Evolutionary conservation across 1,284 basidiomycete genomes (phyloP), one percentile per base, ranked within the genome.

Genomic region (Fistulina hepatica): DNA sequence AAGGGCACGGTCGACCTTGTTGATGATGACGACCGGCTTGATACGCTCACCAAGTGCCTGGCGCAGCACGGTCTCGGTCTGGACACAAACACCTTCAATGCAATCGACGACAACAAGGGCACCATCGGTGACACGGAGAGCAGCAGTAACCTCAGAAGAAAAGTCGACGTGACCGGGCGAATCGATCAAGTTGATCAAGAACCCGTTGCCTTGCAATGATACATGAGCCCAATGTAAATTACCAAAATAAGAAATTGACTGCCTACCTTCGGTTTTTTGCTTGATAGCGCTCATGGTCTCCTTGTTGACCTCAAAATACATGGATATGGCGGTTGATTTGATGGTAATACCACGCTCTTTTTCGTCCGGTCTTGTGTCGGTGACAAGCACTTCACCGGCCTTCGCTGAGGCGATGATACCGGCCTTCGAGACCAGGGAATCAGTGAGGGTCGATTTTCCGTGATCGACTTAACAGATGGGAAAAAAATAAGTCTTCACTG

Each of bases 271-370:
- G 32, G 89, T 94, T 69, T 94, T 88, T 72, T 98, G 93, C 65
- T 90, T 84, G 63, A 98, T 82, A 46, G 82, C 71, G 13, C 59
- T 53, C 31, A 94, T 56, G 47, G 94, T 86, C 13, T 97, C 93
- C 73, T 95, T 91, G 59, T 73, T 63, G 57, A 99, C 76, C 69
- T 91, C 81, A 63, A 99, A 98, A 71, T 95, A 97, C 95, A 98
- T 98, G 45, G 95, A 97, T 63, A 98, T 97, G 59, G 94, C 95
- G 33, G 95, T 99, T 34, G 95, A 98, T 71, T 99, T 99, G 73
- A 99, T 99, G 44, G 95, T 99, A 58, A 99, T 99, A 76, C 95
- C 95, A 70, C 95, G 93, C 64, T 98, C 95, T 63, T 97, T 98
- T 72, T 99, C 95, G 61, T 99, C 95, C 28, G 88, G 80, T 73